These are phyloP conservation scores for Sicyos baderoa DNA, from an alignment of 306 rosid species.

Conservation along the genomic window DNA sequence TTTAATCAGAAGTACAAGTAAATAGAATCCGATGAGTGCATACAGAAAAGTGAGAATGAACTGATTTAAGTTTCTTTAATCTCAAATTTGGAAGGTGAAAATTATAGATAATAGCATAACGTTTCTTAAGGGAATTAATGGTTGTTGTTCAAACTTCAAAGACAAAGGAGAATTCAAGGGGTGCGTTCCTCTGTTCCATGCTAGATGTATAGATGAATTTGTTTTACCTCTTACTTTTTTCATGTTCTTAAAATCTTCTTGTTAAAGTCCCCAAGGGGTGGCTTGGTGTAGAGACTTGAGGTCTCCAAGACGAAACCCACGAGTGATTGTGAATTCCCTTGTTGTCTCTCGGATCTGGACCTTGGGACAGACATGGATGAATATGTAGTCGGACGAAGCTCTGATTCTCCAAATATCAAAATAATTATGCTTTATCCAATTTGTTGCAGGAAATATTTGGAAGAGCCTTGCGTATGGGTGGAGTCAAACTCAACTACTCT, in stretches of 20 bases:
- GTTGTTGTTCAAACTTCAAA: neutral
- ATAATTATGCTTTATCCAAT: neutral
- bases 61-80: neutral
- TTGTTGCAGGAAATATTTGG: constrained; percentile 73
- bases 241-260: neutral
- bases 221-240: neutral
- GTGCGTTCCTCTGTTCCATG: neutral
- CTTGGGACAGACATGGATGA: too few species aligned
- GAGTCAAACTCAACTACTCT: constrained; percentile 80
- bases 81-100: too few species aligned
- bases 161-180: neutral
- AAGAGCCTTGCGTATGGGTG: constrained; percentile 88
- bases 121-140: neutral
- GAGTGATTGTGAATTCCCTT: too few species aligned
- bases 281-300: too few species aligned
- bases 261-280: too few species aligned
- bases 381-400: too few species aligned
- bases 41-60: neutral
- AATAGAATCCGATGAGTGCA: neutral
- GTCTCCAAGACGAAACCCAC: too few species aligned
- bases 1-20: neutral
- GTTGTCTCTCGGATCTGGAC: too few species aligned
- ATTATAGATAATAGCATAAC: neutral
- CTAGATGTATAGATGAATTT: neutral
- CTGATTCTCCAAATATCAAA: too few species aligned